These are phyloP conservation scores for Cercospora beticola DNA, from an alignment of 2,329 filamentous ascomycete genomes.

Conservation along the genomic window DNA sequence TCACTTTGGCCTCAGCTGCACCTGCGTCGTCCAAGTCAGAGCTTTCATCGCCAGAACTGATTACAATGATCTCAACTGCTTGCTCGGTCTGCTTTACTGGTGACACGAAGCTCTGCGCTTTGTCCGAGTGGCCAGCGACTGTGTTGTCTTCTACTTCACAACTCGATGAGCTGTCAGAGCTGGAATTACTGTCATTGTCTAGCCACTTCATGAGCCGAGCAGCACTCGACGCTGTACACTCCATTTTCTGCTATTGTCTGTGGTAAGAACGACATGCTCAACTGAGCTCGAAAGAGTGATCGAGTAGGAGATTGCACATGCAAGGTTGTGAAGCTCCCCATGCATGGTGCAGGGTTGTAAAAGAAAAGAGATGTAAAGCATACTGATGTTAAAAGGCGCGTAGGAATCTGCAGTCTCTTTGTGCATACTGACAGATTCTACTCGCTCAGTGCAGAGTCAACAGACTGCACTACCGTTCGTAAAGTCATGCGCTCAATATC, in stretches of 20 bases:
- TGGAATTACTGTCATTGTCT: background rate
- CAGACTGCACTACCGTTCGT: background rate
- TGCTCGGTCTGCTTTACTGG: background rate
- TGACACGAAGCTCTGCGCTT: background rate
- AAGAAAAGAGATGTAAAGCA: background rate
- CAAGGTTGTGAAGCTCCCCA: background rate
- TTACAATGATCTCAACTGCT: conserved; percentile 5
- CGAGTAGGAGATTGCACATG: background rate
- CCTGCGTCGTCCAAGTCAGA: background rate
- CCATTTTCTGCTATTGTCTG: background rate
- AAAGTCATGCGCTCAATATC: background rate
- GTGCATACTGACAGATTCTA: background rate
- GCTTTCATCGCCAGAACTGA: conserved; percentile 3
- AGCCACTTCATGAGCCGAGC: background rate
- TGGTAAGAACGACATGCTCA: background rate
- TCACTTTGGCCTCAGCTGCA: background rate
- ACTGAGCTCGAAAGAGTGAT: background rate
- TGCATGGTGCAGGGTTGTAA: background rate
- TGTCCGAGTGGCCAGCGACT: background rate
- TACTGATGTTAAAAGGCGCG: background rate
- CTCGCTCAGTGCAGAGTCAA: background rate
- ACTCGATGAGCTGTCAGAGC: background rate
- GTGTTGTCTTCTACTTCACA: background rate
- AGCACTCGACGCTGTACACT: background rate
- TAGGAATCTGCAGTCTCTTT: background rate